Evolutionary conservation across 345 rosid species (phyloP).

Genomic region (Gossypioides kirkii): DNA sequence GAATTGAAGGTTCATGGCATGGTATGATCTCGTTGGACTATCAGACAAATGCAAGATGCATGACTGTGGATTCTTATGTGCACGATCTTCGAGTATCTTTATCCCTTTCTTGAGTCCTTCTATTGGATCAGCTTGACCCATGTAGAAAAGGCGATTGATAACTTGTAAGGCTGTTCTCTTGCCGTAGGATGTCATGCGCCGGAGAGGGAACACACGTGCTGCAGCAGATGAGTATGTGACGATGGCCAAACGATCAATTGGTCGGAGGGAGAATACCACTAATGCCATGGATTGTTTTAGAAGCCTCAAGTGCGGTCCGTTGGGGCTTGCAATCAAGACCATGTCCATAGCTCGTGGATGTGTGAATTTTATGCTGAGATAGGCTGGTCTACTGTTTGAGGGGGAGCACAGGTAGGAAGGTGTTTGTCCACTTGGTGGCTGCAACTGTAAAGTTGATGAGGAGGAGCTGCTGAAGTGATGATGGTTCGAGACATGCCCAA

Average conservation of each 20-base stretch:
- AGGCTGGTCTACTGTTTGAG: constrained; percentile 38
- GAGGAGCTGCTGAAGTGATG: constrained; percentile 29
- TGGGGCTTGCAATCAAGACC: constrained; percentile 72
- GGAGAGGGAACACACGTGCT: constrained; percentile 69
- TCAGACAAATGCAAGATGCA: constrained; percentile 66
- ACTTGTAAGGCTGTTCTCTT: constrained; percentile 71
- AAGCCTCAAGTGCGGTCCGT: constrained; percentile 73
- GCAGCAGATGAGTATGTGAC: constrained; percentile 82
- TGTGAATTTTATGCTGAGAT: constrained; percentile 58
- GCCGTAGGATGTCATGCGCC: constrained; percentile 80
- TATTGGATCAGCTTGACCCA: constrained; percentile 67
- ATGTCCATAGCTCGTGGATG: constrained; percentile 58
- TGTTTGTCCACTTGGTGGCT: constrained; percentile 23
- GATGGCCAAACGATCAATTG: constrained; percentile 69
- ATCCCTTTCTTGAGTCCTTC: constrained; percentile 78
- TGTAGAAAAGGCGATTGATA: constrained; percentile 74
- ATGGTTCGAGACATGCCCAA: constrained; percentile 21
- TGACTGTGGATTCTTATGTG: constrained; percentile 59
- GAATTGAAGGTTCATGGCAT: constrained; percentile 36
- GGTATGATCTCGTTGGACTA: constrained; percentile 54
- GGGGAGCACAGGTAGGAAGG: constrained; percentile 25
- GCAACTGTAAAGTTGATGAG: constrained; percentile 29
- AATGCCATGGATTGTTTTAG: constrained; percentile 80
- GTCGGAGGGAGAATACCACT: constrained; percentile 66
- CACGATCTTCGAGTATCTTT: constrained; percentile 74